Evolutionary conservation across 441 rosid species (phyloP), one percentile per base, ranked within the genome.

Genomic region (Brassica balearica): DNA sequence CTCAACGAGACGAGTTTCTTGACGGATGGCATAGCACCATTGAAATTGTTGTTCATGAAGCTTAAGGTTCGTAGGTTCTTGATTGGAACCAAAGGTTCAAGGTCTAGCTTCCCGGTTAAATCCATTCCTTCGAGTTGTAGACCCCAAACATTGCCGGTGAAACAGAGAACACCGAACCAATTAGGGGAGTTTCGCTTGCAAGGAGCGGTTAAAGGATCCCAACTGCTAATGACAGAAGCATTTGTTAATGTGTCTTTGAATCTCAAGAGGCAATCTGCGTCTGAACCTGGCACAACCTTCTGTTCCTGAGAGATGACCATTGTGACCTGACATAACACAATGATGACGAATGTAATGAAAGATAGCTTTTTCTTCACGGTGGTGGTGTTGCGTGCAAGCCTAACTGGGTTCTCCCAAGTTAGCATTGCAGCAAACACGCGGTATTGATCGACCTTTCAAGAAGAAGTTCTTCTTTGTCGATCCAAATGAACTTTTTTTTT

Each of bases 161-260:
- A 32, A 74, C 98, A 93, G 32, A 91, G 83, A 22, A 93, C 83
- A 0, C 98, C 98, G 0, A 59, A 38, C 99, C 98, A 93, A 25
- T 90, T 87, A 0, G 87, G 66, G 0, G 46, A 46, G 69, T 84
- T 77, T 56, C 80, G 73, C 0, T 36, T 14, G 55, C 99, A 96
- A 0, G 98, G 97, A 0, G 48, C 2, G 0, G 65, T 73, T 0
- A 79, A 58, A n/a, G 73, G 51, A 51, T 87, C 79, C 99, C 99
- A 96, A 72, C 77, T 81, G n/a, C 7, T 12, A 14, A 95, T 83
- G 46, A 74, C 74, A 1, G 76, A 58, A 36, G 22, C 65, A 74
- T 89, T 84, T 1, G 62, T 68, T 17, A 95, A 69, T 5, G 87
- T 77, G 4, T 76, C 71, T 86, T 82, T 93, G 80, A 95, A 95